Conservation (phyloP, 495 filamentous ascomycete species). For the Penicillium arizonense region DNA sequence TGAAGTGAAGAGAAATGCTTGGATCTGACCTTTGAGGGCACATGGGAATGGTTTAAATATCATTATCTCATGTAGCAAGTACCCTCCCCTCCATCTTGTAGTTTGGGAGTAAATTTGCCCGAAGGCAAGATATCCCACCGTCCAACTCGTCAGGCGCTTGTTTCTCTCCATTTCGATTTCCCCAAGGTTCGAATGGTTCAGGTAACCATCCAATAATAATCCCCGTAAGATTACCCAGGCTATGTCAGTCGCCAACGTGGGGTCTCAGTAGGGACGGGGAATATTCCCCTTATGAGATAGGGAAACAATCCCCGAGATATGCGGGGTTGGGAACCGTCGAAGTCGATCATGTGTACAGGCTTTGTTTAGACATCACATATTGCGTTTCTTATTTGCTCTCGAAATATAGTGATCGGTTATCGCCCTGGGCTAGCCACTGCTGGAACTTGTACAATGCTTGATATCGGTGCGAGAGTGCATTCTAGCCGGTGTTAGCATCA, state of each 20-base stretch:
- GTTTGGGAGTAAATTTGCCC: conserved; percentile 2
- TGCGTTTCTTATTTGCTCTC: neutral
- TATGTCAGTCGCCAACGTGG: neutral
- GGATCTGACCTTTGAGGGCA: neutral
- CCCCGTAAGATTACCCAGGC: neutral
- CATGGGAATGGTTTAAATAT: conserved; percentile 12
- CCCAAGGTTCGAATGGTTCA: neutral
- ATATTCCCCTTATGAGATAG: conserved; percentile 12
- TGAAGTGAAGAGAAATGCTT: neutral
- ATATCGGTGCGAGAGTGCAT: conserved; percentile 78
- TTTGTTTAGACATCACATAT: neutral
- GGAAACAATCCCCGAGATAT: conserved; percentile 8
- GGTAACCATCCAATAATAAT: conserved; percentile 12
- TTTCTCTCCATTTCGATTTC: neutral
- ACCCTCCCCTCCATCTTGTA: neutral
- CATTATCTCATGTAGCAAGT: neutral
- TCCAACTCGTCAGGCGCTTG: too few relatives aligned
- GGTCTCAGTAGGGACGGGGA: conserved; percentile 12
- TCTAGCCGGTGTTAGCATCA: conserved; percentile 42
- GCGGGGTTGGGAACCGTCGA: neutral
- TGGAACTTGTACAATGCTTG: conserved; percentile 75
- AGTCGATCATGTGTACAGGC: neutral
- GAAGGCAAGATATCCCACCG: neutral
- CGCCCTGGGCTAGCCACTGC: conserved; percentile 59
- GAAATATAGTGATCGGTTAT: neutral